Base-by-base conservation (phyloP, 164 flowering plant species). In the Dillenia suffruticosa region DNA sequence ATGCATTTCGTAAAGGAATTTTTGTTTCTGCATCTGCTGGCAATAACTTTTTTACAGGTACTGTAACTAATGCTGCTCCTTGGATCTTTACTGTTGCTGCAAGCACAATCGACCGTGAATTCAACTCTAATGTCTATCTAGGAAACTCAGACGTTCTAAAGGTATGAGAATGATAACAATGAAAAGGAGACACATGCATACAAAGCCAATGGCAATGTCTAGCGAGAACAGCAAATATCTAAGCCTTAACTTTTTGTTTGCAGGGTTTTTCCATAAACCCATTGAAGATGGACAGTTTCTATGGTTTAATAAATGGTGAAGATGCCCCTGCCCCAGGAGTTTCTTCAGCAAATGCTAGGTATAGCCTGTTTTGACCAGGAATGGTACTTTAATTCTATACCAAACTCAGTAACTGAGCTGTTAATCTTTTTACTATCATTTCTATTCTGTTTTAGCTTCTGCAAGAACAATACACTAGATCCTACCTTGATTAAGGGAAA, bases 51-150 rank as follows among this genome's bases (percentile, higher is more conserved):
- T 54, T 67, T 46, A 69, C 75, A 0, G 7, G 62, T 11, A 68
- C 70, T 49, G 78, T 64, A 9, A 12, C 45, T 15, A 81, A 79
- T 67, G 72, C 71, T 46, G 78, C 83, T 59, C 83, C 83, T 32
- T 79, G 85, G 83, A 68, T 75, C 54, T 70, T 78, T 57, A 78
- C 81, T 9, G 81, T 76, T 19, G 82, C 76, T 22, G 79, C 82
- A n/a, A 76, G 77, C 63, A 54, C 81, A 2, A 9, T 77, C 6
- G 81, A 81, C 46, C 54, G 81, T 51, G 60, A 72, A 46, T 76
- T 78, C 67, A 52, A 17, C 44, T 26, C 79, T 10, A 44, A 69
- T 10, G 16, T 78, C 10, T 12, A 67, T 44, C 74, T 78, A 45
- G 81, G 77, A 51, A 70, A 78, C 19, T 67, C 72, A 32, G 67